These are phyloP conservation scores for Tetrahymena malaccensis DNA, from an alignment of 73 alveolate species.

Conservation along the genomic window DNA sequence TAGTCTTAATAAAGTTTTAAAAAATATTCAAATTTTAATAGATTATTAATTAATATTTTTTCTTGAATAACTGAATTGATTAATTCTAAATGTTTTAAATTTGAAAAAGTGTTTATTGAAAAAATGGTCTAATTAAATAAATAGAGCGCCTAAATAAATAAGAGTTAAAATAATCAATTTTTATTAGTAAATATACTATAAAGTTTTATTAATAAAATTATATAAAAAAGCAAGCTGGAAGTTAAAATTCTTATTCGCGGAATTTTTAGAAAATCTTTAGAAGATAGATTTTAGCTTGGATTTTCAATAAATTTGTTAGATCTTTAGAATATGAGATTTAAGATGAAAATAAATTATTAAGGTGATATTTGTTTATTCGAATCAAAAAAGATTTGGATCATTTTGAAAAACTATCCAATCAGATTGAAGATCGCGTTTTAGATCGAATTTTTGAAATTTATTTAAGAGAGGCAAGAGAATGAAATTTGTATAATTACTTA, in stretches of 20 bases:
- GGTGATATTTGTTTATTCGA: not conserved
- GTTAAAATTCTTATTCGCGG: not conserved
- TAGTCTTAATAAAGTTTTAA: too few species aligned
- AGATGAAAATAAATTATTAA: not conserved
- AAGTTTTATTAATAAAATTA: too few species aligned
- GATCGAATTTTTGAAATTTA: not conserved
- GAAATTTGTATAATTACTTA: not conserved
- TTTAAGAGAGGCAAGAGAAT: not conserved
- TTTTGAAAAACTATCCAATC: not conserved
- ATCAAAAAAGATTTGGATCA: not conserved
- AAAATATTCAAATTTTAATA: too few species aligned
- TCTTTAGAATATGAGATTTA: not conserved
- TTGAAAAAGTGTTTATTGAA: too few species aligned
- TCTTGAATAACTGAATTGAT: conserved; percentile 20
- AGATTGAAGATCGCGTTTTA: not conserved
- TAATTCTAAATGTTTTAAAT: conserved; percentile 25
- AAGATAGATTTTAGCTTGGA: not conserved
- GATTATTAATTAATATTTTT: too few species aligned
- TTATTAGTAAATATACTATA: too few species aligned
- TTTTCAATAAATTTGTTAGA: not conserved
- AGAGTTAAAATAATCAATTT: too few species aligned
- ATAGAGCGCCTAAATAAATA: not conserved
- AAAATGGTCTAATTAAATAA: too few species aligned
- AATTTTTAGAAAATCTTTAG: not conserved
- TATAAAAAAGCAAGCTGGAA: not conserved